Evolutionary conservation across 208 protist species (phyloP).

Genomic region (Leishmania arabica): DNA sequence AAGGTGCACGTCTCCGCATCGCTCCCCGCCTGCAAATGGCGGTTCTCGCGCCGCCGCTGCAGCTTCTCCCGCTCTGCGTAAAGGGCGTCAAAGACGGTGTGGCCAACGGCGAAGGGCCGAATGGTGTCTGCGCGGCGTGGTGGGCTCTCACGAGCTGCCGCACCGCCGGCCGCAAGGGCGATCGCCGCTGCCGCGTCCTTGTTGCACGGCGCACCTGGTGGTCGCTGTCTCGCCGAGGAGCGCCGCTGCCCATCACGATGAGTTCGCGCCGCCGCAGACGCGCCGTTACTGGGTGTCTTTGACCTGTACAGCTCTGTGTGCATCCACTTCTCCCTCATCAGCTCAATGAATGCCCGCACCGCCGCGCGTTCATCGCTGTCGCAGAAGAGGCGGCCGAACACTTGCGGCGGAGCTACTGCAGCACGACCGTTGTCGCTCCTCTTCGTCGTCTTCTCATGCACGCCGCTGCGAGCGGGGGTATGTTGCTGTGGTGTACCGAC

Average conservation of each 20-base stretch:
- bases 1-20: constrained; percentile 30
- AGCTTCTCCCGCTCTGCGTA: constrained; percentile 34
- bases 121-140: not conserved
- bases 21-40: constrained; percentile 20
- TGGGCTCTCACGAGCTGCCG: not conserved
- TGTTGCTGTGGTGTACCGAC: not conserved
- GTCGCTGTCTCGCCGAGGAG: not conserved
- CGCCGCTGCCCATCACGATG: not conserved
- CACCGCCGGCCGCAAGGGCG: constrained; percentile 7
- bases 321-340: constrained; percentile 39
- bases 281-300: constrained; percentile 1
- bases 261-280: not conserved
- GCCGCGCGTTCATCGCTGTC: constrained; percentile 33
- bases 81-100: constrained; percentile 37
- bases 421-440: not conserved
- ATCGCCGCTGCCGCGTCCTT: constrained; percentile 17
- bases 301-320: constrained; percentile 32
- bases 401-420: constrained; percentile 8
- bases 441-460: not conserved
- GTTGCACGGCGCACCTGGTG: not conserved
- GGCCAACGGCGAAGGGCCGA: not conserved
- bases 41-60: constrained; percentile 29
- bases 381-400: constrained; percentile 47
- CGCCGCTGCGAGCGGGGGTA: not conserved
- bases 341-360: constrained; percentile 27